A percentile compares a stretch with the other conserved stretches of the same genome.
Evolutionary conservation across 768 basidiomycete genomes (phyloP).

Genomic region (Leccinellum luteum): DNA sequence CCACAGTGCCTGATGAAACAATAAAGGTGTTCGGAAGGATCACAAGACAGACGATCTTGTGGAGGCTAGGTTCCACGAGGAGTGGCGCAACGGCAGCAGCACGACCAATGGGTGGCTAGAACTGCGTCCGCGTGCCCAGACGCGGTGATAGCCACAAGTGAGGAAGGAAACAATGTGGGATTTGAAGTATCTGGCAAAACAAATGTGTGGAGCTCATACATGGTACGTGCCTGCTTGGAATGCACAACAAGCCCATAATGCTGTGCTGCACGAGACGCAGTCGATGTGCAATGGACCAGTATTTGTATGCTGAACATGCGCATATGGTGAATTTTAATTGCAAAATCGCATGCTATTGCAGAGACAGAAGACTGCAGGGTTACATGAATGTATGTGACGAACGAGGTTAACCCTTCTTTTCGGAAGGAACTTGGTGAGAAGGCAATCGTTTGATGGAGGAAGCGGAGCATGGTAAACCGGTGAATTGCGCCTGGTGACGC

Average conservation of each 20-base stretch:
- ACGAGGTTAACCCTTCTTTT: slow-evolving; percentile 13
- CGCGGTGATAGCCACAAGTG: background rate
- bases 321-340: slow-evolving; percentile 11
- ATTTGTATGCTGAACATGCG: slow-evolving; percentile 3
- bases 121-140: background rate
- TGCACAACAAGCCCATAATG: background rate
- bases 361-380: slow-evolving; percentile 5
- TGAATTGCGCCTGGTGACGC: slow-evolving; percentile 9
- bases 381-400: slow-evolving; percentile 7
- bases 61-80: slow-evolving; percentile 14
- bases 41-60: slow-evolving; percentile 6
- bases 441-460: slow-evolving; percentile 9
- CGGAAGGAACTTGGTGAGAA: slow-evolving; percentile 26
- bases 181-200: slow-evolving; percentile 15
- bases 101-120: slow-evolving; percentile 1
- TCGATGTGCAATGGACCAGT: background rate
- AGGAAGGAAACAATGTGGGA: background rate
- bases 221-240: background rate
- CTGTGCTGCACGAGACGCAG: slow-evolving; percentile 2
- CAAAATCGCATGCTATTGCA: slow-evolving; percentile 13
- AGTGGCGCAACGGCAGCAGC: slow-evolving; percentile 10
- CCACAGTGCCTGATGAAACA: slow-evolving; percentile 11
- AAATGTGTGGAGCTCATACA: slow-evolving; percentile 10
- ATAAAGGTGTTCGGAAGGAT: slow-evolving; percentile 9
- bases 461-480: slow-evolving; percentile 7